These are phyloP conservation scores for Graphilbum sp. DNA, from an alignment of 2,329 filamentous ascomycete species.

Conservation along the genomic window DNA sequence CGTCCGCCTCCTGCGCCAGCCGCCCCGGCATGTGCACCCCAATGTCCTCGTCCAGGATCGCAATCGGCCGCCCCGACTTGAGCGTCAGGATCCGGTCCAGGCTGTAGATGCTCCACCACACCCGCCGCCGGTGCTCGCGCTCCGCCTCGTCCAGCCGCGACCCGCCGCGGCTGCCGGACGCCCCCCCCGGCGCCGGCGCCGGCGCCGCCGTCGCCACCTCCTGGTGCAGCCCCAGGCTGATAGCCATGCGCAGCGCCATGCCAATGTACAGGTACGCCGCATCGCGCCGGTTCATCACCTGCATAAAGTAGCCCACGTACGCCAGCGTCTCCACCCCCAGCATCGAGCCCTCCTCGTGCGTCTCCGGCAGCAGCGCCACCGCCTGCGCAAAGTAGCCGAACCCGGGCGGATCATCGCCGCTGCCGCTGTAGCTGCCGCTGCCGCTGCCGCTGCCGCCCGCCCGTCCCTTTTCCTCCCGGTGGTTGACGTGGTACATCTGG, in stretches of 20 bases:
- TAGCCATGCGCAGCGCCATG: constrained; percentile 38
- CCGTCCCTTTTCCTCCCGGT: too few species aligned
- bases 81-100: constrained; percentile 34
- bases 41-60: constrained; percentile 38
- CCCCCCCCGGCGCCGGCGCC: too few species aligned
- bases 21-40: constrained; percentile 21
- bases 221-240: constrained; percentile 38
- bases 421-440: constrained; percentile 24
- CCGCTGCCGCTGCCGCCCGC: constrained; percentile 9
- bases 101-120: constrained; percentile 42
- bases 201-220: constrained; percentile 15
- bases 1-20: constrained; percentile 21
- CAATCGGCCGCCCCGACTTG: constrained; percentile 37
- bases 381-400: constrained; percentile 38
- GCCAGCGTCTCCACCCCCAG: constrained; percentile 37
- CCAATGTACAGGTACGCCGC: constrained; percentile 38
- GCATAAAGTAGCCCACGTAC: constrained; percentile 38
- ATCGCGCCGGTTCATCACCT: constrained; percentile 37
- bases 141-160: constrained; percentile 23
- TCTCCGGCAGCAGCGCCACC: constrained; percentile 33
- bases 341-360: constrained; percentile 37
- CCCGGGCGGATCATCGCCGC: constrained; percentile 26
- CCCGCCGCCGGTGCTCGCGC: constrained; percentile 31
- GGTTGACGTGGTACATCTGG: constrained; percentile 39
- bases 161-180: too few species aligned